Percentiles rank a stretch among this genome's conserved stretches.
phyloP scores from a whole-genome alignment of 768 basidiomycete genomes.

The Panaeolus cyanescens region DNA sequence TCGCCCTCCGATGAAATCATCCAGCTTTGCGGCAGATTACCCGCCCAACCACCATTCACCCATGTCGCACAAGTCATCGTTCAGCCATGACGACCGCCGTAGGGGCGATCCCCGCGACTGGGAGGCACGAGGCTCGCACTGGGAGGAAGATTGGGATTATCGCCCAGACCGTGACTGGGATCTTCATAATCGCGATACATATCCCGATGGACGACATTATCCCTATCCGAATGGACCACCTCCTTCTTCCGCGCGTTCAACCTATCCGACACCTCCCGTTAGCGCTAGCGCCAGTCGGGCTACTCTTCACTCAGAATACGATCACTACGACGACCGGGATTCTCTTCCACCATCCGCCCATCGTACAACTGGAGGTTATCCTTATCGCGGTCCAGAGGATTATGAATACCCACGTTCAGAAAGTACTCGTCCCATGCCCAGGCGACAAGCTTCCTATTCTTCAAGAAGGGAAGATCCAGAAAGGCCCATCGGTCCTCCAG shows the following conservation, averaged over 20 bases:
- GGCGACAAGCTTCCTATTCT: slow-evolving; percentile 16
- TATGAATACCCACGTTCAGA: slow-evolving; percentile 17
- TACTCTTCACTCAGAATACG: slow-evolving; percentile 15
- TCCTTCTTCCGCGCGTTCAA: slow-evolving; percentile 10
- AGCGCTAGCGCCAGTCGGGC: slow-evolving; percentile 12
- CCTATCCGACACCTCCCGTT: slow-evolving; percentile 10
- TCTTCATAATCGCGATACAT: slow-evolving; percentile 9
- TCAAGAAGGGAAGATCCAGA: slow-evolving; percentile 17
- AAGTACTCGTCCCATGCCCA: slow-evolving; percentile 12
- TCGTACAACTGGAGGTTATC: slow-evolving; percentile 6
- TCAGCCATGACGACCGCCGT: slow-evolving; percentile 15
- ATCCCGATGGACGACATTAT: slow-evolving; percentile 8
- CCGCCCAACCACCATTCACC: slow-evolving; percentile 1
- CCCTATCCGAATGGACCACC: slow-evolving; percentile 7
- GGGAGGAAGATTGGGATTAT: slow-evolving; percentile 14
- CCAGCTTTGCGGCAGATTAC: slow-evolving; percentile 1
- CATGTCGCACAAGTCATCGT: slow-evolving; percentile 17
- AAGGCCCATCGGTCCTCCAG: background rate
- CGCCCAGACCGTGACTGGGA: slow-evolving; percentile 11
- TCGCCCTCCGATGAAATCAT: slow-evolving; percentile 7
- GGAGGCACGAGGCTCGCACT: slow-evolving; percentile 11
- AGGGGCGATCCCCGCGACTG: slow-evolving; percentile 9
- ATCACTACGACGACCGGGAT: slow-evolving; percentile 19
- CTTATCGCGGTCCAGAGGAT: slow-evolving; percentile 15
- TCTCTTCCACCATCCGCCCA: background rate